Conservation (phyloP, 805 yeast genomes). For the Blastobotrys chiropterorum region DNA sequence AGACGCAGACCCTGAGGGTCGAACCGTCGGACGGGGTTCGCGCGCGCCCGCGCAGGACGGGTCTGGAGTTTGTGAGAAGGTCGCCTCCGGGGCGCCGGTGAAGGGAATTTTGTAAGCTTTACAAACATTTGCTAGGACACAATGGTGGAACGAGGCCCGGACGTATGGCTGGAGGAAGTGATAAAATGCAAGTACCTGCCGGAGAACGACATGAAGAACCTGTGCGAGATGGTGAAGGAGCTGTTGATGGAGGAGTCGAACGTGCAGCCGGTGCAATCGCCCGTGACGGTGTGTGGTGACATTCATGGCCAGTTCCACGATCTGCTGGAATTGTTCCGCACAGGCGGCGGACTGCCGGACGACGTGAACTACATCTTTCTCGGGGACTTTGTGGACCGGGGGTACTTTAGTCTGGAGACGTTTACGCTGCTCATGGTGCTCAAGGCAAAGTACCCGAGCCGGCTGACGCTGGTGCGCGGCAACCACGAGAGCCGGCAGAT, state of each 20-base stretch:
- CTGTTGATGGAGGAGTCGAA: constrained; percentile 92
- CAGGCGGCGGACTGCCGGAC: constrained; percentile 88
- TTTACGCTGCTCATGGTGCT: constrained; percentile 90
- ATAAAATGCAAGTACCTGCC: constrained; percentile 82
- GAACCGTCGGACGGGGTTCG: no score
- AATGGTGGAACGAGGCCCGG: constrained; percentile 58
- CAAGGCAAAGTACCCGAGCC: constrained; percentile 78
- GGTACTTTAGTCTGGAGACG: constrained; percentile 92
- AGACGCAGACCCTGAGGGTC: no score
- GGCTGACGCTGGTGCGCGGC: constrained; percentile 91
- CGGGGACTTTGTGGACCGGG: constrained; percentile 97
- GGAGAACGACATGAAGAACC: constrained; percentile 91
- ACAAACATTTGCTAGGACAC: not conserved
- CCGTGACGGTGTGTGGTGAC: constrained; percentile 93
- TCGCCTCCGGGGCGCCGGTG: not conserved
- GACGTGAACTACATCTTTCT: constrained; percentile 76
- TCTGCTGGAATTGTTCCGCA: constrained; percentile 78
- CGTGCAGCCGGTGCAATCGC: constrained; percentile 87
- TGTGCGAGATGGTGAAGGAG: constrained; percentile 93
- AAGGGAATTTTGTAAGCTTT: not conserved
- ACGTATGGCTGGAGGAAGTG: constrained; percentile 92
- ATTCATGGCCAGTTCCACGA: constrained; percentile 98
- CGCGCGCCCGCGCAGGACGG: no score
- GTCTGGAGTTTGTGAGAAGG: no score
- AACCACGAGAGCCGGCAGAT: constrained; percentile 96